A percentile compares a stretch with the other conserved stretches of the same genome.
These are phyloP conservation scores for Chrysosporium keratinophilum DNA, from an alignment of 2,329 filamentous ascomycete species.

Conservation along the genomic window DNA sequence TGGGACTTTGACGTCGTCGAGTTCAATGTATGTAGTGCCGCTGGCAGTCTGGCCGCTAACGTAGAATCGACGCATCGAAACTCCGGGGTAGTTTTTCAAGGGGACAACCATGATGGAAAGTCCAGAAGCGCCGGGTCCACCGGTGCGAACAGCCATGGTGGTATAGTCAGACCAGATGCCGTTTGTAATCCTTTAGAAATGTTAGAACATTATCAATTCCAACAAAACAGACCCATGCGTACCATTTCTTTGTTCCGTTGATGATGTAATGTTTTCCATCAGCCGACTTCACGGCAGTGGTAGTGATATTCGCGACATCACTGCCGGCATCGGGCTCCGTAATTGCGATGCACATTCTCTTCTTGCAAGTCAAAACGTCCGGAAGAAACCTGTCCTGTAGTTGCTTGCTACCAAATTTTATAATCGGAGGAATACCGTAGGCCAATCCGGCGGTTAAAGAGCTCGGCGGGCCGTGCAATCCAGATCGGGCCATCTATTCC, in stretches of 20 bases:
- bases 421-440: constrained; percentile 60
- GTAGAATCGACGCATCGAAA: constrained; percentile 57
- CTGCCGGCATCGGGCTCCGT: constrained; percentile 65
- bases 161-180: constrained; percentile 59
- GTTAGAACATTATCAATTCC: background rate
- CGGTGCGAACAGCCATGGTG: constrained; percentile 64
- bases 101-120: constrained; percentile 61
- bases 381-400: constrained; percentile 59
- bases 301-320: constrained; percentile 63
- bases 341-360: constrained; percentile 64
- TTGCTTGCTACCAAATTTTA: constrained; percentile 55
- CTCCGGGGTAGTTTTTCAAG: constrained; percentile 55
- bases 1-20: constrained; percentile 64
- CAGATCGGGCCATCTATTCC: constrained; percentile 50
- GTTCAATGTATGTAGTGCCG: constrained; percentile 65
- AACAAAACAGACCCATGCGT: background rate
- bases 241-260: constrained; percentile 70
- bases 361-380: constrained; percentile 55
- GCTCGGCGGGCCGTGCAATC: constrained; percentile 52
- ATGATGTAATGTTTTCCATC: constrained; percentile 60
- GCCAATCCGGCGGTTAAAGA: constrained; percentile 62
- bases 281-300: constrained; percentile 51
- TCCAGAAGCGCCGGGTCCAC: constrained; percentile 52
- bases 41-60: constrained; percentile 54
- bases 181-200: constrained; percentile 50